Evolutionary conservation across 257 asterid species (phyloP).

Genomic region (Solanum ossicruentum): DNA sequence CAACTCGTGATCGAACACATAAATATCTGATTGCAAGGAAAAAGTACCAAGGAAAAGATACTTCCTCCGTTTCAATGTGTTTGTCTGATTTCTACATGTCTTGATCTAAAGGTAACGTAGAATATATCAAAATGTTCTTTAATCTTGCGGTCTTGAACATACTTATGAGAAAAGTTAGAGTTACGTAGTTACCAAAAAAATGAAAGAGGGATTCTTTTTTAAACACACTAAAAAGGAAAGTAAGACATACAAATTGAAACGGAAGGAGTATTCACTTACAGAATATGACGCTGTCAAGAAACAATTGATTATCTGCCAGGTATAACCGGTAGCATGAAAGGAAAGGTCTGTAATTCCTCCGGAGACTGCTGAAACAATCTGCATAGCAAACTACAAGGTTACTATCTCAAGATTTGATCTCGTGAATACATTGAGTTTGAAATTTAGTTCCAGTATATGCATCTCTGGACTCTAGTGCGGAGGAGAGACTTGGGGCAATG

Average conservation of each 20-base stretch:
- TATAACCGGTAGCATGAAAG: constrained; percentile 70
- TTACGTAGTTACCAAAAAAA: background rate
- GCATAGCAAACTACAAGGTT: constrained; percentile 8
- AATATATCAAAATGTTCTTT: background rate
- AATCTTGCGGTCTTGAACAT: background rate
- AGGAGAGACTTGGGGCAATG: too few relatives aligned
- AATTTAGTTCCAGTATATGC: background rate
- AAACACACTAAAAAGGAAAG: background rate
- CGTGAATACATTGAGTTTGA: background rate
- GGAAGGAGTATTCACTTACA: constrained; percentile 30
- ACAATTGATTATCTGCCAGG: constrained; percentile 91
- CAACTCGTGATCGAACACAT: background rate
- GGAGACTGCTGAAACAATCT: constrained; percentile 88
- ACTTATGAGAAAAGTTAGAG: background rate
- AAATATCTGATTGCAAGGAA: background rate
- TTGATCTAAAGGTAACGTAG: too few relatives aligned
- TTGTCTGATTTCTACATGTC: background rate
- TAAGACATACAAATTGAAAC: background rate
- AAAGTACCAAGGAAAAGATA: background rate
- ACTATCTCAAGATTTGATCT: background rate
- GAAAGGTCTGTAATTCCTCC: constrained; percentile 93
- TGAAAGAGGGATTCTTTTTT: background rate
- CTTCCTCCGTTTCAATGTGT: background rate
- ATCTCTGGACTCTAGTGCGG: background rate
- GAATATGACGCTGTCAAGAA: constrained; percentile 90